Conservation (phyloP, 768 basidiomycete genomes). For the Auriculariales sp. region DNA sequence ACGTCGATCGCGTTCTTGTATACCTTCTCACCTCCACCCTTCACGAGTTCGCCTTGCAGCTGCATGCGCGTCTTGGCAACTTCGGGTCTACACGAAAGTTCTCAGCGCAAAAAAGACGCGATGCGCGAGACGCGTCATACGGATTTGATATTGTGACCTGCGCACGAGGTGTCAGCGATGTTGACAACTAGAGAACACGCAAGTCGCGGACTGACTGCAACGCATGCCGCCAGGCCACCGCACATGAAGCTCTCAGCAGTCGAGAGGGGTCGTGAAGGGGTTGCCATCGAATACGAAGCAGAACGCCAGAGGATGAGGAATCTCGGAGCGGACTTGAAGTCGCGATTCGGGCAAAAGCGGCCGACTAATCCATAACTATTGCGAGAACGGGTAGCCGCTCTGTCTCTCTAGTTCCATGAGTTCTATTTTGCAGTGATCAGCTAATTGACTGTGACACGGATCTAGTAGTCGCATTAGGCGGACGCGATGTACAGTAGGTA, state of each 20-base stretch:
- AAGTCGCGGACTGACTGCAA: conserved; percentile 47
- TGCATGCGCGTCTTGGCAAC: conserved; percentile 93
- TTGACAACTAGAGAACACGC: conserved; percentile 3
- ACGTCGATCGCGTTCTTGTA: conserved; percentile 88
- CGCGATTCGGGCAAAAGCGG: too few relatives aligned
- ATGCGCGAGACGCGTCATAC: conserved; percentile 16
- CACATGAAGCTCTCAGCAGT: conserved; percentile 74
- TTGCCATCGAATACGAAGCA: neutral
- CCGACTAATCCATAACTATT: too few relatives aligned
- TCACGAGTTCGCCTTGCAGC: conserved; percentile 88
- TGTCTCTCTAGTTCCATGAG: too few relatives aligned
- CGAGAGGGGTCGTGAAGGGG: conserved; percentile 35
- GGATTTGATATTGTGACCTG: conserved; percentile 74
- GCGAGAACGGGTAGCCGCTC: too few relatives aligned
- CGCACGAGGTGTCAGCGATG: conserved; percentile 6
- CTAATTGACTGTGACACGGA: too few relatives aligned
- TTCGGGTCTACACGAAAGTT: conserved; percentile 14
- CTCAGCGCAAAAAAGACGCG: too few relatives aligned
- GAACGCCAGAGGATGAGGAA: too few relatives aligned
- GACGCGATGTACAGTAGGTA: too few relatives aligned
- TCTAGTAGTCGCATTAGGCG: too few relatives aligned
- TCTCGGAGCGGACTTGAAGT: too few relatives aligned
- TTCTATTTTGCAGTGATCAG: too few relatives aligned
- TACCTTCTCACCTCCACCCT: conserved; percentile 51
- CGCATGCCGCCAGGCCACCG: conserved; percentile 83